phyloP scores from a whole-genome alignment of 768 basidiomycete species.

The Termitomyces sp. region DNA sequence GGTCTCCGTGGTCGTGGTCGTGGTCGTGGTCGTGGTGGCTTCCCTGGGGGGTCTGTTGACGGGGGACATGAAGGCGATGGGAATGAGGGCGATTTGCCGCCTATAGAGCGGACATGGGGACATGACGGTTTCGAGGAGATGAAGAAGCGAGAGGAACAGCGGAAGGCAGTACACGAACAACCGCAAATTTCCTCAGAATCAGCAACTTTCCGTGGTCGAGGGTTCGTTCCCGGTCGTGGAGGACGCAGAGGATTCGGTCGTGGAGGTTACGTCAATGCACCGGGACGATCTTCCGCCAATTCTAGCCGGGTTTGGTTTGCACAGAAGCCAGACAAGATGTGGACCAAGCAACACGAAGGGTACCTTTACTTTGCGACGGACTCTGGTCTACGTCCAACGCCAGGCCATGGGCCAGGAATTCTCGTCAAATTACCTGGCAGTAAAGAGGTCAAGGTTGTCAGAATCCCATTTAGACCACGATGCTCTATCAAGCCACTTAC shows the following conservation, averaged over 20 bases:
- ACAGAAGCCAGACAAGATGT: slow-evolving; percentile 73
- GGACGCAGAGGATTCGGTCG: slow-evolving; percentile 38
- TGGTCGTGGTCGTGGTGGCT: slow-evolving; percentile 49
- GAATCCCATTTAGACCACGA: slow-evolving; percentile 23
- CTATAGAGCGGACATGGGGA: slow-evolving; percentile 68
- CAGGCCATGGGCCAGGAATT: slow-evolving; percentile 45
- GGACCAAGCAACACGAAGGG: slow-evolving; percentile 80
- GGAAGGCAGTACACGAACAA: slow-evolving; percentile 28
- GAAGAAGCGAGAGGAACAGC: slow-evolving; percentile 66
- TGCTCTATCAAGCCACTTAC: slow-evolving; percentile 12
- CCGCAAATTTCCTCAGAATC: slow-evolving; percentile 25
- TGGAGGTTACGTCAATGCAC: slow-evolving; percentile 31
- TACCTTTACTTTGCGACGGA: slow-evolving; percentile 59
- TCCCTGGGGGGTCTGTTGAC: slow-evolving; percentile 16
- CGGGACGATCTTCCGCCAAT: slow-evolving; percentile 23
- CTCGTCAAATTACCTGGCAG: slow-evolving; percentile 64
- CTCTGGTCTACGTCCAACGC: slow-evolving; percentile 48
- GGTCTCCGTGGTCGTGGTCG: slow-evolving; percentile 60
- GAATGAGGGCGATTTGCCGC: slow-evolving; percentile 33
- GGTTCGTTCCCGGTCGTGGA: slow-evolving; percentile 40
- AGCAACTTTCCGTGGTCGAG: slow-evolving; percentile 36
- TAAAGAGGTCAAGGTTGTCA: slow-evolving; percentile 33
- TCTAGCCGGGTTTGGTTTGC: slow-evolving; percentile 58
- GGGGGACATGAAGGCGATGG: slow-evolving; percentile 8
- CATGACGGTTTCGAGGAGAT: slow-evolving; percentile 90